These are phyloP conservation scores for Microdochium paspali DNA, from an alignment of 2,329 filamentous ascomycete genomes.

Conservation along the genomic window DNA sequence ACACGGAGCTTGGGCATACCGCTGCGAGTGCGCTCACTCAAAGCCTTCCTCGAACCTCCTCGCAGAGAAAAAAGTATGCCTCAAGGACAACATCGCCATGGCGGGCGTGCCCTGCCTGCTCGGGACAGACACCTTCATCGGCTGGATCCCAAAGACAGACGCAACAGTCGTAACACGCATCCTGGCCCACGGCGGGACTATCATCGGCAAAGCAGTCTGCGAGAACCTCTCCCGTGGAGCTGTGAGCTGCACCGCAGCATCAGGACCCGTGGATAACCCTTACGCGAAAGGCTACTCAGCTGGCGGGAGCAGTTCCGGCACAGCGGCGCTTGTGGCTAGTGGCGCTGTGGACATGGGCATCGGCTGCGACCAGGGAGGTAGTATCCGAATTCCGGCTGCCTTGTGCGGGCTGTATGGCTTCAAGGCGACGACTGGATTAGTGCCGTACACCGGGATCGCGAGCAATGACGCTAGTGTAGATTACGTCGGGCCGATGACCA, in stretches of 20 bases:
- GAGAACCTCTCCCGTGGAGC: constrained; percentile 35
- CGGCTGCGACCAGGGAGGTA: constrained; percentile 24
- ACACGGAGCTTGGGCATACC: constrained; percentile 32
- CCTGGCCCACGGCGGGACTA: constrained; percentile 28
- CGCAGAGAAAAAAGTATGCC: constrained; percentile 27
- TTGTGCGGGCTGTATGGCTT: constrained; percentile 20
- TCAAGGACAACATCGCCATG: constrained; percentile 39
- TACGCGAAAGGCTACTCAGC: constrained; percentile 31
- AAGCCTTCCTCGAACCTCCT: constrained; percentile 18
- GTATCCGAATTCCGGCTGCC: constrained; percentile 20
- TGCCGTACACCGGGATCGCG: constrained; percentile 22
- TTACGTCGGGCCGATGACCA: constrained; percentile 20
- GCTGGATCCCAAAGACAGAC: constrained; percentile 27
- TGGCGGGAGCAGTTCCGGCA: constrained; percentile 36
- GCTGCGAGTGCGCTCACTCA: constrained; percentile 22
- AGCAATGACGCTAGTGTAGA: constrained; percentile 19
- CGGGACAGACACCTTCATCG: constrained; percentile 29
- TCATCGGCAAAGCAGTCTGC: constrained; percentile 34
- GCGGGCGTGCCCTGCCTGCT: constrained; percentile 31
- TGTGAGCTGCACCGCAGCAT: constrained; percentile 30
- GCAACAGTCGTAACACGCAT: constrained; percentile 32
- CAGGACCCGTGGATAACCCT: constrained; percentile 36
- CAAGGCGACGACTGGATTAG: constrained; percentile 21
- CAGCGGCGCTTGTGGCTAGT: constrained; percentile 28
- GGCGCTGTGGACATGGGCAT: constrained; percentile 20